Base-by-base conservation (phyloP, 73 alveolate genomes). In the Diophrys sp. region DNA sequence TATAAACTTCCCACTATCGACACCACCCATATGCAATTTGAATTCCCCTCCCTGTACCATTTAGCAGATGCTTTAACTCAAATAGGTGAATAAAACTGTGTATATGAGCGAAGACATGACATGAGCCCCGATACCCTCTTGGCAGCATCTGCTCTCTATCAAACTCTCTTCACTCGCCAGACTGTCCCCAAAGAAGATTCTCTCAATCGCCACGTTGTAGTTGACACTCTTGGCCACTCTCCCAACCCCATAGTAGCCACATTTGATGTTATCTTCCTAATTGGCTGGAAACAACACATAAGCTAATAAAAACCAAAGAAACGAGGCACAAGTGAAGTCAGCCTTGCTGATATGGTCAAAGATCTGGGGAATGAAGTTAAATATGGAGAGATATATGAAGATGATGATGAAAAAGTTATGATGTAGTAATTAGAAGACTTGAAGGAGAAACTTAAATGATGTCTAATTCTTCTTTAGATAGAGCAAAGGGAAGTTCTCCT, bases 111-210 rank as follows among this genome's bases (percentile, higher is more conserved):
- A 32, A 68, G 90, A 55, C 34, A 57, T 14, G 23, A 26, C 27
- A 67, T 67, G 18, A 56, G 75, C 54, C 71, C 30, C 18, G 88
- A 80, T 11, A 79, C 82, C 1, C 70, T 87, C 56, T 70, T 87
- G n/a, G 94, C 94, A 29, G 90, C 87, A 0, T 75, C 84, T 30
- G 80, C 90, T 2, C 54, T 87, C 0, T 87, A 87, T 44, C 82
- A 87, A 72, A 87, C 94, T 32, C 84, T 87, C 1, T 87, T 87
- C 67, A 87, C 55, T 28, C 80, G 80, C 57, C 69, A 31, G 26
- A 71, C 94, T 1, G 70, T 78, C 72, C 72, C 73, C 25, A n/a
- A n/a, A n/a, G 72, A 73, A 5, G 81, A 73, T 18, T 18, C 5
- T 11, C 18, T 44, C 62, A 44, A 44, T 18, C 5, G 18, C 5